Conservation (phyloP, 352 stramenopile genomes). For the Phytophthora ramorum region DNA sequence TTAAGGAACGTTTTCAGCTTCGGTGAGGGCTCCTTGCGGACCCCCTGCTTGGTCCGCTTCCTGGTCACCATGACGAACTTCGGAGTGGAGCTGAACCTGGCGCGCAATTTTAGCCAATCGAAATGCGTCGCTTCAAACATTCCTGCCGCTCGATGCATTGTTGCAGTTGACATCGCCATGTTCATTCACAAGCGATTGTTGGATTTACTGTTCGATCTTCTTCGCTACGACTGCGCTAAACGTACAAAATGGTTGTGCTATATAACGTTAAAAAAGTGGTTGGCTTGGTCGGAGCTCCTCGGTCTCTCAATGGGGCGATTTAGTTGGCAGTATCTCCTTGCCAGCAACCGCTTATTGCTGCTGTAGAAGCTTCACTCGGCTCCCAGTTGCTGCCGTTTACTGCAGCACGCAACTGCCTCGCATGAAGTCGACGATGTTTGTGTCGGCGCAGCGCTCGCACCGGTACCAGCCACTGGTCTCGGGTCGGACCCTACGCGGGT, state of each 20-base stretch:
- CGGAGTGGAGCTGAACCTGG: neutral
- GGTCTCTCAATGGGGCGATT: neutral
- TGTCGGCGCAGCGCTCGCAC: constrained; percentile 60
- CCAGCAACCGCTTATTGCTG: neutral
- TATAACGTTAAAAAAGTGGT: constrained; percentile 12
- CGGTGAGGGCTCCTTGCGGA: neutral
- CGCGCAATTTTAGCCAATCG: neutral
- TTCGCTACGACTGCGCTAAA: constrained; percentile 2
- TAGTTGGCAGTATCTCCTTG: too few species aligned
- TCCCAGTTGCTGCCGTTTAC: constrained; percentile 20
- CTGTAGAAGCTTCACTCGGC: neutral
- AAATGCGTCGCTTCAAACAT: neutral
- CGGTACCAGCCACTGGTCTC: constrained; percentile 79
- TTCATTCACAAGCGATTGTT: too few species aligned
- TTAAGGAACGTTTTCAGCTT: neutral
- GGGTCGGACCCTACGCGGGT: constrained; percentile 53
- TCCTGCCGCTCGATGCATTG: too few species aligned
- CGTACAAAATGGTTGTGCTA: constrained; percentile 13
- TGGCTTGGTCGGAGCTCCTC: neutral
- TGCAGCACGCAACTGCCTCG: constrained; percentile 65
- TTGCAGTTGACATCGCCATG: too few species aligned
- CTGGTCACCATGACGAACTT: neutral
- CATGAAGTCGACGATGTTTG: constrained; percentile 58
- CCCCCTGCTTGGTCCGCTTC: neutral
- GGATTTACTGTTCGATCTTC: constrained; percentile 5